Percentiles rank a stretch among this genome's conserved stretches.
Conservation (phyloP, 139 green algal species). For the Zygnema cylindricum region DNA sequence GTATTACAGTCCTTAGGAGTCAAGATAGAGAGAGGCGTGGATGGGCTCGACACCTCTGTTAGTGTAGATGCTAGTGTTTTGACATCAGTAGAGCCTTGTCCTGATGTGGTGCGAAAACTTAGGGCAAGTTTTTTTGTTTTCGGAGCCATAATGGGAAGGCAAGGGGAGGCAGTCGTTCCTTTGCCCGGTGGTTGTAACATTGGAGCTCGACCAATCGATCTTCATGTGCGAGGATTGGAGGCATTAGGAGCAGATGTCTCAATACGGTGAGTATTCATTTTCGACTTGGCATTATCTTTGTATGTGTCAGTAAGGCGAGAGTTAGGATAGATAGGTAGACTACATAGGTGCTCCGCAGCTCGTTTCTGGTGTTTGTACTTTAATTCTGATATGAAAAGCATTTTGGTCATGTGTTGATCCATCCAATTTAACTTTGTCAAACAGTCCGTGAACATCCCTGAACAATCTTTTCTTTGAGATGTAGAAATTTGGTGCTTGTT, state of each 20-base stretch:
- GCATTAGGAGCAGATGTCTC: constrained; percentile 64
- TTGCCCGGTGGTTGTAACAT: constrained; percentile 72
- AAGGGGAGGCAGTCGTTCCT: constrained; percentile 64
- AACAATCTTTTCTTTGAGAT: too few relatives aligned
- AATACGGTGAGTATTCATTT: constrained; percentile 38
- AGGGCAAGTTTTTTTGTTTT: constrained; percentile 69
- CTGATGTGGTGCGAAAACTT: constrained; percentile 60
- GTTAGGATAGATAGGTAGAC: too few relatives aligned
- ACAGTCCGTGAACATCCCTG: too few relatives aligned
- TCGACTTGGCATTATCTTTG: background rate
- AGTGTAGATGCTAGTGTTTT: constrained; percentile 58
- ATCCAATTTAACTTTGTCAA: too few relatives aligned
- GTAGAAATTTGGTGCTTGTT: too few relatives aligned
- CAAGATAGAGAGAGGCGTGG: constrained; percentile 48
- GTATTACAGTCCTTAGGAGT: constrained; percentile 62
- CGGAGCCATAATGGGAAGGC: constrained; percentile 63
- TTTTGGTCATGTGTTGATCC: too few relatives aligned
- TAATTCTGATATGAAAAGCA: too few relatives aligned
- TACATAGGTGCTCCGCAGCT: too few relatives aligned
- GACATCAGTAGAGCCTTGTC: constrained; percentile 47
- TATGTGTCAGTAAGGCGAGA: too few relatives aligned
- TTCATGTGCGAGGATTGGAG: constrained; percentile 65
- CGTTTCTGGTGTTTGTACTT: too few relatives aligned
- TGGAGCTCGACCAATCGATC: constrained; percentile 68
- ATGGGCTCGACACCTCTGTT: constrained; percentile 45